Conservation (phyloP, 106 monocot species). For the Dioscorea dumetorum region DNA sequence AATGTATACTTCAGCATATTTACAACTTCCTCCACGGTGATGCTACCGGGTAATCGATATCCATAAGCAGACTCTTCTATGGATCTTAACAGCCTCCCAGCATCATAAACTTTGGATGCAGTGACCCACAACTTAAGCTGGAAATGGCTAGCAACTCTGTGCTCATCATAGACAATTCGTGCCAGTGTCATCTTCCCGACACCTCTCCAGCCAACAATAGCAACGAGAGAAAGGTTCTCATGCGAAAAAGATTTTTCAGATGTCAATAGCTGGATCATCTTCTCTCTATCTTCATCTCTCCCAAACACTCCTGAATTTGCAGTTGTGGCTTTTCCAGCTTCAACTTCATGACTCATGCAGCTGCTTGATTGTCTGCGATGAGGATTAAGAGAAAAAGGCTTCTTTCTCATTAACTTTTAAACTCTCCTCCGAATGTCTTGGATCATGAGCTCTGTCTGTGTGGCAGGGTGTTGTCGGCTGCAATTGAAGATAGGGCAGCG, state of each 20-base stretch:
- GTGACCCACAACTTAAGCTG: background rate
- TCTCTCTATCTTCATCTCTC: background rate
- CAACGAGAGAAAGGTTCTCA: background rate
- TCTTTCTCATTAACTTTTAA: background rate
- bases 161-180: background rate
- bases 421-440: background rate
- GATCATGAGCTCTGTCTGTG: too few species aligned
- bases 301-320: background rate
- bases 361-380: background rate
- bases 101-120: background rate
- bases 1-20: background rate
- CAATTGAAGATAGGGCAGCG: background rate
- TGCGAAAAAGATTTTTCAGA: background rate
- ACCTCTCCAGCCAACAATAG: background rate
- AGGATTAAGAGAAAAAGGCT: background rate
- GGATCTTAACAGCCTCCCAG: background rate
- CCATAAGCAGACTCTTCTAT: background rate
- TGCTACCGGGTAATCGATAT: background rate
- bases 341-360: too few species aligned
- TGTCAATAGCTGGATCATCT: background rate
- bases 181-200: background rate
- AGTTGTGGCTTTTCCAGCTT: background rate
- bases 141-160: background rate
- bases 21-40: background rate
- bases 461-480: too few species aligned